Evolutionary conservation across 805 yeast species (phyloP), one percentile per base, ranked within the genome.

Genomic region (Metschnikowia kunwiensis): DNA sequence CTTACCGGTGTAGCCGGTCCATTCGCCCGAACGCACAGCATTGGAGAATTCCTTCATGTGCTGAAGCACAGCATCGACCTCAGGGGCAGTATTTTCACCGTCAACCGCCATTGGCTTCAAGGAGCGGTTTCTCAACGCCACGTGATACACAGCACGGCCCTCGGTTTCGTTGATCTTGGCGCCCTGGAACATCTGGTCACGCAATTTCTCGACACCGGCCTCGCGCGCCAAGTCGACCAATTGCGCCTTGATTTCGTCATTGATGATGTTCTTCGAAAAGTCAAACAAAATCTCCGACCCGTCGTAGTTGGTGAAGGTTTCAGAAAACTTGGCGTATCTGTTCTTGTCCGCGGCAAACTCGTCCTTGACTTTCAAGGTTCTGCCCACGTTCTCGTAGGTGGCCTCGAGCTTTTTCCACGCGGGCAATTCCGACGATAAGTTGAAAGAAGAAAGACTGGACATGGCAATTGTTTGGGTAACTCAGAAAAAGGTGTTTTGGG

Each of bases 1-100:
- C 77, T 88, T 87, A 53, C 97, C 97, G 51, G 97, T 82, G 77
- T 85, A 91, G 62, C 98, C 98, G 55, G 78, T 88, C 97, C 97
- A 91, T 49, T 70, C 75, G 56, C 98, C 98, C 31, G 93, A 81
- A 68, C 98, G 82, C 44, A 93, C 85, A 47, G 75, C 71, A 47
- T 86, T 86, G 40, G 95, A 80, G 74, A 93, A 93, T 65, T 89
- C 95, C 72, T 86, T 86, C 94, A 93, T 89, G 77, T 93, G 99
- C 56, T 80, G 78, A 61, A 94, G 78, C 29, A 93, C 98, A 23
- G 78, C 71, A 60, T 88, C 86, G 45, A 93, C 97, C 65, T 87
- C 96, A 34, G 88, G 86, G 22, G 94, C 80, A 43, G 93, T 96
- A 58, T 91, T 82, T 50, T 67, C 67, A 51, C 95, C 96, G 59